phyloP scores from a whole-genome alignment of 1,139 yeast genomes.

The Yamadazyma sp. region DNA sequence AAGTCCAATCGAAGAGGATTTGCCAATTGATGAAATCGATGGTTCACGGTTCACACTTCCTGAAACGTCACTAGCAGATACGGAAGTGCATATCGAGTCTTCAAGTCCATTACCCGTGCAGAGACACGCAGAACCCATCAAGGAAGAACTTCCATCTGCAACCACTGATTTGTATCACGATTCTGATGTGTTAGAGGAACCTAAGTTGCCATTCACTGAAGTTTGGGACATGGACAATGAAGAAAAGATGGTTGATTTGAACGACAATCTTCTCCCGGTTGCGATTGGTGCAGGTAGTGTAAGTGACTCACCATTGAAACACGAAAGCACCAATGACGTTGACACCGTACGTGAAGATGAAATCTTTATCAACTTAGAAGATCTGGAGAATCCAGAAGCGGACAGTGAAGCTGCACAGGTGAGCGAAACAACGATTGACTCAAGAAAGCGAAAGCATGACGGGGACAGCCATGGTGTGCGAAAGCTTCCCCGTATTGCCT shows the following conservation, averaged over 20 bases:
- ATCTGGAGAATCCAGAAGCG: background rate
- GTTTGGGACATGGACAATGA: constrained; percentile 9
- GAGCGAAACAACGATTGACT: background rate
- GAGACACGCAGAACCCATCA: constrained; percentile 4
- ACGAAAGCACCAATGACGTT: constrained; percentile 9
- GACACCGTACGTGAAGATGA: background rate
- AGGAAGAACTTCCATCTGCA: constrained; percentile 8
- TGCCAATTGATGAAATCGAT: too few species aligned
- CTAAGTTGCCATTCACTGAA: constrained; percentile 8
- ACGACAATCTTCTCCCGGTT: too few species aligned
- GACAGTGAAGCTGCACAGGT: background rate
- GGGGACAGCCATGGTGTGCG: background rate
- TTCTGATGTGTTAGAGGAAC: constrained; percentile 4
- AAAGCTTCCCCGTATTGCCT: background rate
- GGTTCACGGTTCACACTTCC: too few species aligned
- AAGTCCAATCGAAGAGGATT: background rate
- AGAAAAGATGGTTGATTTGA: constrained; percentile 9
- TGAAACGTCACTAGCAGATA: too few species aligned
- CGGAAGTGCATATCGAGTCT: too few species aligned
- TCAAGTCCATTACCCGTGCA: background rate
- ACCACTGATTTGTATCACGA: constrained; percentile 6
- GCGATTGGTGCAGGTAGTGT: constrained; percentile 6
- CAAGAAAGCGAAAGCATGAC: background rate
- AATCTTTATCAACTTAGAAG: background rate
- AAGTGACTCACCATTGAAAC: constrained; percentile 6